These are phyloP conservation scores for Colletotrichum liaoningense DNA, from an alignment of 2,329 filamentous ascomycete genomes.

Conservation along the genomic window DNA sequence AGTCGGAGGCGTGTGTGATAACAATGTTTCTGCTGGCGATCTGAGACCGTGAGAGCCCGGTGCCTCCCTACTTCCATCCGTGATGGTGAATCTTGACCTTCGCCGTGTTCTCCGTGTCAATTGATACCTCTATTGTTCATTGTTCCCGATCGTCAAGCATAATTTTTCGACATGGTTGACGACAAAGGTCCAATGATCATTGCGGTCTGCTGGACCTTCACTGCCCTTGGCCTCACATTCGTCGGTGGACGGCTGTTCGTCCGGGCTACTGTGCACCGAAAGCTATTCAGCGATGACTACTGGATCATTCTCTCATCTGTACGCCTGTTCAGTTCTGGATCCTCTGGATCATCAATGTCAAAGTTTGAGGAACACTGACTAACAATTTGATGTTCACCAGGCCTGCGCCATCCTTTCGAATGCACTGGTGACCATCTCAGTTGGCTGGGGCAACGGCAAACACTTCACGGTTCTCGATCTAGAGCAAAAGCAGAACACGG, in stretches of 20 bases:
- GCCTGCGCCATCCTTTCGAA: conserved; percentile 40
- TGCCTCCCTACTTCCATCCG: no score
- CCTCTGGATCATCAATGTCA: neutral
- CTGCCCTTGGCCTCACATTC: conserved; percentile 42
- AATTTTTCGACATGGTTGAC: neutral
- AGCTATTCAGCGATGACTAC: conserved; percentile 50
- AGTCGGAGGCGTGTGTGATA: no score
- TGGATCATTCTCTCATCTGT: conserved; percentile 48
- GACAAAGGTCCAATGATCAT: conserved; percentile 47
- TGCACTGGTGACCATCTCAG: conserved; percentile 46
- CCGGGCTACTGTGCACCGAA: conserved; percentile 42
- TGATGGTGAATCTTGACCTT: no score
- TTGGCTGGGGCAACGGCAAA: conserved; percentile 51
- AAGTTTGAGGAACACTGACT: neutral
- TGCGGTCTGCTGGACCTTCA: conserved; percentile 44
- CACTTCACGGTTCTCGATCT: conserved; percentile 47
- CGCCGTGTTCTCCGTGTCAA: no score
- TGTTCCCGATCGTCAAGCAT: neutral
- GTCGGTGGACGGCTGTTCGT: conserved; percentile 45
- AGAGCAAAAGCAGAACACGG: conserved; percentile 43
- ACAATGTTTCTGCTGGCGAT: no score
- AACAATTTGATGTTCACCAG: neutral
- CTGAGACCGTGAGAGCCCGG: no score
- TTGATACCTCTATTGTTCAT: no score
- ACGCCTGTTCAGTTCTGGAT: no score